Percentiles rank a stretch among this genome's conserved stretches.
phyloP scores from a whole-genome alignment of 352 stramenopile genomes.

The Pythium brassicae region DNA sequence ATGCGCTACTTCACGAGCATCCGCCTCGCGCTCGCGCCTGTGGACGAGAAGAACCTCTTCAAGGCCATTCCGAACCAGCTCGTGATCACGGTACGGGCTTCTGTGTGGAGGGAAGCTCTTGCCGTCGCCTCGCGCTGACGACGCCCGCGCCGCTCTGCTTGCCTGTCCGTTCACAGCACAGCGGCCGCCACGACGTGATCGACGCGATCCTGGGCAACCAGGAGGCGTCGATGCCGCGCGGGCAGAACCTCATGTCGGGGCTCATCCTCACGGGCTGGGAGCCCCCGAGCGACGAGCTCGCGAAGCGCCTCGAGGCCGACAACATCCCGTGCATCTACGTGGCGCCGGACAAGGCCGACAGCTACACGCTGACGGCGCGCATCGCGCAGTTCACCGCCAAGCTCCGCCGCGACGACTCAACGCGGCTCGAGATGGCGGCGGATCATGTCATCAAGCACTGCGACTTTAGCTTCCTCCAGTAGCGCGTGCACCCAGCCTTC shows the following conservation, averaged over 20 bases:
- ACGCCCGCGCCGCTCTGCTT: background rate
- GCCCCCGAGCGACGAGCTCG: conserved; percentile 59
- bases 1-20: conserved; percentile 84
- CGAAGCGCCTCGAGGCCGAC: conserved; percentile 63
- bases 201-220: conserved; percentile 85
- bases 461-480: conserved; percentile 72
- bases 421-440: conserved; percentile 70
- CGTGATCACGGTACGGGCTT: conserved; percentile 64
- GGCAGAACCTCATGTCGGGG: conserved; percentile 64
- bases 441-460: conserved; percentile 80
- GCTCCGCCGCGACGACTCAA: conserved; percentile 66
- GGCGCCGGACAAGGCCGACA: conserved; percentile 76
- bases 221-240: conserved; percentile 56
- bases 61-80: conserved; percentile 85
- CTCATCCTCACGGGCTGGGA: conserved; percentile 85
- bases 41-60: conserved; percentile 74
- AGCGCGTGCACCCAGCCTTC: too few relatives aligned
- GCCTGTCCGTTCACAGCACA: conserved; percentile 39
- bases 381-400: conserved; percentile 82
- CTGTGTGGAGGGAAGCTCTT: background rate
- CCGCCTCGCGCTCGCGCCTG: conserved; percentile 70
- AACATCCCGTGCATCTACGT: conserved; percentile 89
- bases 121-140: background rate
- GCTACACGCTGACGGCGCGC: conserved; percentile 82
- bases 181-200: conserved; percentile 76